Base-by-base conservation (phyloP, 2,329 filamentous ascomycete species). In the Exophiala bonariae region DNA sequence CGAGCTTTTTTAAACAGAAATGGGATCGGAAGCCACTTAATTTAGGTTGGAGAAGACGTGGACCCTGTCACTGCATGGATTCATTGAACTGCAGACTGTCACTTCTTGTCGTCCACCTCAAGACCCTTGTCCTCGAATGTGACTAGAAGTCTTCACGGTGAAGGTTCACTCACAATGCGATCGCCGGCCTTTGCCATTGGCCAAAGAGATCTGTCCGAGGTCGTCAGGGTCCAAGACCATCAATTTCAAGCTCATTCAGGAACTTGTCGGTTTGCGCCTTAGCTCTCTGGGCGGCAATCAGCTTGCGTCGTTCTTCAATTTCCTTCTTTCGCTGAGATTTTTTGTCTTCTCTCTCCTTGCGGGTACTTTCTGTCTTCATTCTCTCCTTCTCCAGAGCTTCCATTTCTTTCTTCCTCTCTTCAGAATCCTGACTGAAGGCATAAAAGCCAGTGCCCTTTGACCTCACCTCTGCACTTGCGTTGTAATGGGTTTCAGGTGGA, bases 361-460 rank as follows among this genome's bases (percentile, higher is more conserved):
- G 74, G 58, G 79, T 78, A 44, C 74, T 71, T 66, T 90, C 85
- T 41, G 88, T 93, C 62, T 82, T 79, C 52, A 74, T 69, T 49
- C 87, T 75, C 65, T 89, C 83, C 58, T 76, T 74, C 54, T 82
- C 78, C 45, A 96, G 71, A 35, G 76, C 78, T 56, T 80, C 77
- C 88, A 97, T 96, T 75, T 97, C 88, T 60, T 69, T 68, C 62
- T 84, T 75, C 38, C 80, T 69, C 55, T 76, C 74, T 56, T 79
- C 82, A 62, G 86, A 83, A 66, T 95, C 86, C 56, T 79, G 80
- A 49, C 85, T 89, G 64, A 99, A 97, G 47, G 86, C 83, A 72
- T 90, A 96, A 70, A 97, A 99, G 0, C 88, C 93, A 0, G 87
- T 88, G 3, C 93, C 93, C 60, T 93, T 92, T 35, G 82, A 89